A percentile compares a stretch with the other conserved stretches of the same genome.
These are phyloP conservation scores for Ascochyta fabae DNA, from an alignment of 2,329 filamentous ascomycete genomes.

Conservation along the genomic window DNA sequence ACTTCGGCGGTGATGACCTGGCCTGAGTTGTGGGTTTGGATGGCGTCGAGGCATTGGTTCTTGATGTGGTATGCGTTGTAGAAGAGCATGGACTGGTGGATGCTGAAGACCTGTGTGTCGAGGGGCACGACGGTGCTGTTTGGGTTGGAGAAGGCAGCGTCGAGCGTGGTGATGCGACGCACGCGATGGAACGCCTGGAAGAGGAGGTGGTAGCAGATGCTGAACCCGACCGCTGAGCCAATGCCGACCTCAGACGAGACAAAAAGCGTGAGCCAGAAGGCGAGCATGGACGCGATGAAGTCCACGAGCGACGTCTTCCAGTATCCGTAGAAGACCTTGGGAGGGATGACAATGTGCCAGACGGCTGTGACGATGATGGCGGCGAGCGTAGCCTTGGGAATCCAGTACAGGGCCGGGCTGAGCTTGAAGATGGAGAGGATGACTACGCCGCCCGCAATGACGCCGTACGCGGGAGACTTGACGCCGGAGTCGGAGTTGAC, in stretches of 20 bases:
- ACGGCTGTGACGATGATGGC: constrained; percentile 73
- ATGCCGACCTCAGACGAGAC: constrained; percentile 67
- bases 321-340: constrained; percentile 66
- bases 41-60: constrained; percentile 56
- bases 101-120: constrained; percentile 63
- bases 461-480: constrained; percentile 65
- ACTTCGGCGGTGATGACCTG: constrained; percentile 47
- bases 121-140: constrained; percentile 39
- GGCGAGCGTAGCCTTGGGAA: constrained; percentile 69
- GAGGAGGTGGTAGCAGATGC: constrained; percentile 60
- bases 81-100: constrained; percentile 66
- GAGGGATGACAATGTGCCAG: constrained; percentile 65
- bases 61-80: constrained; percentile 65
- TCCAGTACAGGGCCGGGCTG: constrained; percentile 68
- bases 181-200: constrained; percentile 62
- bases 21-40: constrained; percentile 57
- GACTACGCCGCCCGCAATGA: constrained; percentile 67
- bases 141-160: constrained; percentile 14
- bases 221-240: constrained; percentile 61
- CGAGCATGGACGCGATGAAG: constrained; percentile 68
- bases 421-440: constrained; percentile 68
- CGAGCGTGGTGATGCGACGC: constrained; percentile 26
- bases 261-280: constrained; percentile 70
- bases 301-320: constrained; percentile 70
- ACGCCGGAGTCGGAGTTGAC: constrained; percentile 71